Conservation (phyloP, 2,329 filamentous ascomycete genomes). For the Nemania diffusa region DNA sequence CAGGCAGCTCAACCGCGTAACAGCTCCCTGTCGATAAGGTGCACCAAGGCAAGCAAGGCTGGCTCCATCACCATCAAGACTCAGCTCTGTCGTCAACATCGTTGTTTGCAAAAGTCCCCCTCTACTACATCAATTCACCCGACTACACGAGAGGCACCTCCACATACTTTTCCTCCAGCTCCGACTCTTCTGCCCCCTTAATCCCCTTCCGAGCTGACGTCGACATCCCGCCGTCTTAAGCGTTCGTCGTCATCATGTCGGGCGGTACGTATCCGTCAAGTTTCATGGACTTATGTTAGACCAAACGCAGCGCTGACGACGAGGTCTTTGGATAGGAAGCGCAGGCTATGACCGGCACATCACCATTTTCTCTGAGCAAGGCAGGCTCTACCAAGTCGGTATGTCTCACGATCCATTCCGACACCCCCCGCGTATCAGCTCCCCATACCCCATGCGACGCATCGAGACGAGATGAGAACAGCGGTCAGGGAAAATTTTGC, state of each 20-base stretch:
- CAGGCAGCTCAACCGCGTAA: conserved; percentile 44
- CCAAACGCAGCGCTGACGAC: conserved; percentile 44
- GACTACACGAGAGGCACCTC: conserved; percentile 3
- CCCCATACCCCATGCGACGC: conserved; percentile 27
- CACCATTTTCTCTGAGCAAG: conserved; percentile 99
- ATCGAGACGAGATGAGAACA: conserved; percentile 18
- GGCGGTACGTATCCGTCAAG: conserved; percentile 48
- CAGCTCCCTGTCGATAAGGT: conserved; percentile 30
- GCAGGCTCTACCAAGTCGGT: conserved; percentile 99
- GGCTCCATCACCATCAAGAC: conserved; percentile 1
- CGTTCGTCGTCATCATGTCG: conserved; percentile 61
- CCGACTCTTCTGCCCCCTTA: neutral
- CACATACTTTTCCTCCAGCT: neutral
- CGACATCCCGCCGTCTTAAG: conserved; percentile 26
- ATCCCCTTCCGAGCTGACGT: conserved; percentile 18
- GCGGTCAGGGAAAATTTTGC: conserved; percentile 29
- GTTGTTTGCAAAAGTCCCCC: conserved; percentile 8
- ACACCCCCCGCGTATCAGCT: conserved; percentile 26
- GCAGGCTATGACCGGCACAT: conserved; percentile 98
- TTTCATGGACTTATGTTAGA: conserved; percentile 25
- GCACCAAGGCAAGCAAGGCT: conserved; percentile 26
- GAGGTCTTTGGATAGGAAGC: conserved; percentile 65
- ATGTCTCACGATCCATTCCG: conserved; percentile 56
- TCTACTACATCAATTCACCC: conserved; percentile 14
- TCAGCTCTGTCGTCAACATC: conserved; percentile 33